phyloP scores from a whole-genome alignment of 2,329 filamentous ascomycete species.

The Coniochaeta prunicola region DNA sequence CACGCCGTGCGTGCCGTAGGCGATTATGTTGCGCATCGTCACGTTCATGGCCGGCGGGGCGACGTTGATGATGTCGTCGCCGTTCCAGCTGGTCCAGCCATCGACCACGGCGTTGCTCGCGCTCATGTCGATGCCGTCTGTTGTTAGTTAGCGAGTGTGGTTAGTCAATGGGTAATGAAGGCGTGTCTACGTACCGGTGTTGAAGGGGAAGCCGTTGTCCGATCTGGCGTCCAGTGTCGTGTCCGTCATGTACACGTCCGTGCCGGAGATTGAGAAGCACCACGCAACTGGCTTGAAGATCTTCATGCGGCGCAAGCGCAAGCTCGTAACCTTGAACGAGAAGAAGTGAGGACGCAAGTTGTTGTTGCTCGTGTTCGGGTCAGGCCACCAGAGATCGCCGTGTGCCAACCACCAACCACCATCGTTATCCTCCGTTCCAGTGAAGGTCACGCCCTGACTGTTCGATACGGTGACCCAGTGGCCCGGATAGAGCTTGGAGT shows the following conservation, averaged over 20 bases:
- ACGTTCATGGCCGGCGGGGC: conserved; percentile 13
- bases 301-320: conserved; percentile 13
- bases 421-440: conserved; percentile 9
- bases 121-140: conserved; percentile 14
- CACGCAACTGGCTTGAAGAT: conserved; percentile 14
- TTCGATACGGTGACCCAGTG: conserved; percentile 12
- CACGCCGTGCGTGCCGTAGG: conserved; percentile 14
- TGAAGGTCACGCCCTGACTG: conserved; percentile 8
- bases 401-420: conserved; percentile 14
- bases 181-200: conserved; percentile 8
- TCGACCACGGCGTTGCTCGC: conserved; percentile 14
- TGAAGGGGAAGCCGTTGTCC: conserved; percentile 12
- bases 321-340: conserved; percentile 9
- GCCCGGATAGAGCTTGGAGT: conserved; percentile 13
- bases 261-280: conserved; percentile 13
- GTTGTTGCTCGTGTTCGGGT: conserved; percentile 10
- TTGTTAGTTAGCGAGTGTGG: neutral
- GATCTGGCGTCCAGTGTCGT: conserved; percentile 13
- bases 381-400: conserved; percentile 14
- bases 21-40: conserved; percentile 13
- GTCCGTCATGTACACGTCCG: conserved; percentile 13
- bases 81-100: conserved; percentile 13
- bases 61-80: conserved; percentile 15
- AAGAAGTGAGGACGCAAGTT: conserved; percentile 14
- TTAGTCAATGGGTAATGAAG: neutral